Evolutionary conservation across 441 rosid species (phyloP).

Genomic region (Theobroma grandiflorum): DNA sequence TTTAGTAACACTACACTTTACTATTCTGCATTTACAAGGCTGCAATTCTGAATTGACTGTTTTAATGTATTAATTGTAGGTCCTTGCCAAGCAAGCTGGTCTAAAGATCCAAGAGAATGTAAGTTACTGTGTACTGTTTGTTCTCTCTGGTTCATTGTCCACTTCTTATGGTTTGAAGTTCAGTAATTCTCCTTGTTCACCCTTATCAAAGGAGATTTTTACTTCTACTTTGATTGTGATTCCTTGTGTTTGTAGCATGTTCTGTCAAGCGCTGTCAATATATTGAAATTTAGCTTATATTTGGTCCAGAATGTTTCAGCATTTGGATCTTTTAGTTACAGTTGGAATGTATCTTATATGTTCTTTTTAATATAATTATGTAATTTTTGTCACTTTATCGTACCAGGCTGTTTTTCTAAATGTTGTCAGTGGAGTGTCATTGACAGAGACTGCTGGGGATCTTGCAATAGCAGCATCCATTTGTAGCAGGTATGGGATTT

Average conservation of each 20-base stretch:
- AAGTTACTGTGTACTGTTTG: slow-evolving; percentile 32
- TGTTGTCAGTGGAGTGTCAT: slow-evolving; percentile 75
- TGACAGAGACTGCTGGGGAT: slow-evolving; percentile 91
- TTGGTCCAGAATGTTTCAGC: background rate
- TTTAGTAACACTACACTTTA: background rate
- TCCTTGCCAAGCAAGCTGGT: slow-evolving; percentile 93
- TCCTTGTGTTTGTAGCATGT: background rate
- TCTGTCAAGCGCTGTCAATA: background rate
- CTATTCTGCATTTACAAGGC: slow-evolving; percentile 11
- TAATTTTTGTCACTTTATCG: slow-evolving; percentile 15
- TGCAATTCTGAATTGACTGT: slow-evolving; percentile 14
- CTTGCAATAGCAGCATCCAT: slow-evolving; percentile 96
- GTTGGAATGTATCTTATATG: background rate
- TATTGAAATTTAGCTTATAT: slow-evolving; percentile 7
- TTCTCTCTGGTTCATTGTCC: background rate
- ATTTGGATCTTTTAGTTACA: background rate
- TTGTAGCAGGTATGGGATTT: slow-evolving; percentile 73
- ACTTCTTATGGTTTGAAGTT: background rate
- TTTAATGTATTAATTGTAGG: slow-evolving; percentile 50
- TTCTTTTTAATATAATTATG: background rate
- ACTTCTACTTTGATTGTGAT: background rate
- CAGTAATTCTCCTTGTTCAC: background rate
- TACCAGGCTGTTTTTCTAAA: slow-evolving; percentile 76
- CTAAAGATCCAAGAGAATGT: slow-evolving; percentile 83
- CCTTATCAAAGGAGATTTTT: background rate